Base-by-base conservation (phyloP, 345 rosid species). In the Rubroshorea leprosula region DNA sequence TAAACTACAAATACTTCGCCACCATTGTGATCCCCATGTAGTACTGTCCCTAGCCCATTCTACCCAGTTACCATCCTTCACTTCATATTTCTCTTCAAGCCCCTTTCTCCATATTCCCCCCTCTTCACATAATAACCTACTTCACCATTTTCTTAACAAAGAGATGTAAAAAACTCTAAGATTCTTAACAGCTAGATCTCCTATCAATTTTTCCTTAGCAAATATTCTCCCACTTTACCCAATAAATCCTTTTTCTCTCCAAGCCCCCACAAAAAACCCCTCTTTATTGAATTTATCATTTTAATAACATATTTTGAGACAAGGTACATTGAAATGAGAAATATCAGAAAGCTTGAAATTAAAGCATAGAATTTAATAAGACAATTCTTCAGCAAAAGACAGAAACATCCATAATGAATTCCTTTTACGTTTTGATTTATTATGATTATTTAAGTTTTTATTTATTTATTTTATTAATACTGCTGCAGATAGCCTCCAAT, bases 391-490 rank as follows among this genome's bases (percentile, higher is more conserved):
- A 3, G n/a, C 20, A 1, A 20, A 1, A 1, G 18, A 15, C 2
- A 15, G 5, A n/a, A n/a, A n/a, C n/a, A n/a, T n/a, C n/a, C n/a
- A n/a, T n/a, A n/a, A n/a, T n/a, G n/a, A n/a, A n/a, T n/a, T n/a
- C n/a, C n/a, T n/a, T n/a, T n/a, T n/a, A n/a, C n/a, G n/a, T n/a
- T n/a, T n/a, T n/a, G n/a, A n/a, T n/a, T n/a, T n/a, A n/a, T n/a
- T n/a, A n/a, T n/a, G n/a, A n/a, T n/a, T 44, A 61, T 76, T 6
- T 75, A 76, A 73, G 77, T 72, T 45, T 62, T 6, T 6, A 17
- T 10, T n/a, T 19, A 7, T 4, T 29, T 29, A 29, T 29, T 60
- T 4, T 6, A 13, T 39, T 52, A 12, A 15, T 63, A n/a, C n/a
- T 43, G 50, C 14, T 49, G 47, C 51, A 71, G 75, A 61, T 65